These are phyloP conservation scores for Pugionium dolabratum DNA, from an alignment of 345 rosid species.

Conservation along the genomic window DNA sequence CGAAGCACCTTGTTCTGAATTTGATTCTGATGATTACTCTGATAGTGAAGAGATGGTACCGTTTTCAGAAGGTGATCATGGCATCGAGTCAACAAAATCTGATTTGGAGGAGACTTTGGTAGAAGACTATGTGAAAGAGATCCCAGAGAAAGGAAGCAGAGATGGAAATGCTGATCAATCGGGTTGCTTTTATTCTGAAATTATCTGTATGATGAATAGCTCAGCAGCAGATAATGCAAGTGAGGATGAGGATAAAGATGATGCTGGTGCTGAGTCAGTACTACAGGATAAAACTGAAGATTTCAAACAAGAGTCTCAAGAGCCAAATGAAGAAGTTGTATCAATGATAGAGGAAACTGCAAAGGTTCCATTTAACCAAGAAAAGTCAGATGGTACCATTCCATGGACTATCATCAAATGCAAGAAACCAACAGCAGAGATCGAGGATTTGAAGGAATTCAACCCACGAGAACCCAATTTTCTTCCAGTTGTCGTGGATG, in stretches of 20 bases:
- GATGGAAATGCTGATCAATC: conserved; percentile 19
- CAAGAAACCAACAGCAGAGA: conserved; percentile 41
- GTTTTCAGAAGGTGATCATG: conserved; percentile 22
- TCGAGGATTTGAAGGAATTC: conserved; percentile 48
- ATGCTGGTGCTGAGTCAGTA: conserved; percentile 28
- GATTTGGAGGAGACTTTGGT: conserved; percentile 16
- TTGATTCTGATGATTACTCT: conserved; percentile 30
- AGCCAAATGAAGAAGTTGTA: conserved; percentile 30
- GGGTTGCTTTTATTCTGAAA: conserved; percentile 18
- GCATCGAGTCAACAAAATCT: background rate
- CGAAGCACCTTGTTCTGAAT: conserved; percentile 43
- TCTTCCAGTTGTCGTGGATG: conserved; percentile 57
- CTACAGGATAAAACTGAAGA: conserved; percentile 19
- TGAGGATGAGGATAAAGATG: conserved; percentile 13
- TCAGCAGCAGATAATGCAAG: conserved; percentile 23
- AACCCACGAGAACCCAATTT: conserved; percentile 85
- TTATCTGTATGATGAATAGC: conserved; percentile 8
- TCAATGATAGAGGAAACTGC: conserved; percentile 11
- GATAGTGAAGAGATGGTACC: conserved; percentile 24
- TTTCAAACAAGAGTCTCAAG: conserved; percentile 30
- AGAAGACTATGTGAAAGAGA: conserved; percentile 15
- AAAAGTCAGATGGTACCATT: conserved; percentile 25
- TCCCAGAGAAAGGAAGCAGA: conserved; percentile 17
- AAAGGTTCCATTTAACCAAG: conserved; percentile 35
- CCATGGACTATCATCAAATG: conserved; percentile 47